Evolutionary conservation across 768 basidiomycete genomes (phyloP).

Genomic region (Tylopilus balloui): DNA sequence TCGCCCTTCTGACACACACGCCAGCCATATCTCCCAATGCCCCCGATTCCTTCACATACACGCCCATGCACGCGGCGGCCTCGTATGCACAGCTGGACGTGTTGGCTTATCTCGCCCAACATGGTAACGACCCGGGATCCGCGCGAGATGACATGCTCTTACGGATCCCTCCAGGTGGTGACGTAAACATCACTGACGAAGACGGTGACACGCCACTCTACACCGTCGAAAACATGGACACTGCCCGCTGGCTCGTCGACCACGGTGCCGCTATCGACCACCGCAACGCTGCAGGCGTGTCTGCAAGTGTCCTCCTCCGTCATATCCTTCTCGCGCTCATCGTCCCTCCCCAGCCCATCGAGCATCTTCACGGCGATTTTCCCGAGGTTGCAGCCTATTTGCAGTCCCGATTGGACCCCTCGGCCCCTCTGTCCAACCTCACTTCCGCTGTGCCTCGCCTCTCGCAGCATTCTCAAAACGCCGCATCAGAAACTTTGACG

Average conservation of each 20-base stretch:
- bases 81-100: conserved; percentile 81
- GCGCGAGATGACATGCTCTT: not conserved
- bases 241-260: conserved; percentile 73
- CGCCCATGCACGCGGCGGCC: conserved; percentile 92
- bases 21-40: conserved; percentile 64
- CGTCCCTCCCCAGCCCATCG: conserved; percentile 46
- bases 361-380: conserved; percentile 68
- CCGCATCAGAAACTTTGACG: conserved; percentile 66
- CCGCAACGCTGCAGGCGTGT: conserved; percentile 68
- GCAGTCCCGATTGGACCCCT: conserved; percentile 33
- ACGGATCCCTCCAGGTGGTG: conserved; percentile 57
- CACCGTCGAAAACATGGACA: conserved; percentile 78
- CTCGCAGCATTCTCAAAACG: conserved; percentile 66
- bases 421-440: conserved; percentile 3
- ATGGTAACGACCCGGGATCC: conserved; percentile 40
- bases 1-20: conserved; percentile 30
- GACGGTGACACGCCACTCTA: conserved; percentile 93
- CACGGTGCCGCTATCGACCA: conserved; percentile 65
- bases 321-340: conserved; percentile 12
- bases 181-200: conserved; percentile 79
- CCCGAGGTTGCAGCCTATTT: conserved; percentile 62
- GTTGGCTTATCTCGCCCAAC: conserved; percentile 71
- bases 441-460: conserved; percentile 29
- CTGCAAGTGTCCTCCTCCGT: conserved; percentile 46
- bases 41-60: conserved; percentile 72